Percentiles rank a stretch among this genome's conserved stretches.
phyloP scores from a whole-genome alignment of 1,284 basidiomycete genomes.

The Trametes polyzona region DNA sequence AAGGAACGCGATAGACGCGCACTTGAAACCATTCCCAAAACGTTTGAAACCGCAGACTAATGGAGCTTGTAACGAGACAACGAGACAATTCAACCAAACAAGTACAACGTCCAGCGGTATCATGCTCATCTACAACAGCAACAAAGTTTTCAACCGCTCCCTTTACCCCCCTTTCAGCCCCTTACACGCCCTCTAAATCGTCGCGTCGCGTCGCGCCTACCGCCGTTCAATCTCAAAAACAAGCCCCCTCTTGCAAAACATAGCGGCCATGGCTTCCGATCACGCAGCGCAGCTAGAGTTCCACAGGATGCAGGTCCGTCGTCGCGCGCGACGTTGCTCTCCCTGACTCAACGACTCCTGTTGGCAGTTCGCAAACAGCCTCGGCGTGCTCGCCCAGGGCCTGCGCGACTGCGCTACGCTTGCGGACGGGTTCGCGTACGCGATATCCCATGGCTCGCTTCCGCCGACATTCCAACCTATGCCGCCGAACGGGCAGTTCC shows the following conservation, averaged over 20 bases:
- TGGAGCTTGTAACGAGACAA: constrained; percentile 26
- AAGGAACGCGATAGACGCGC: constrained; percentile 18
- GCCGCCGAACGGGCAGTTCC: constrained; percentile 29
- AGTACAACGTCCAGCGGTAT: constrained; percentile 29
- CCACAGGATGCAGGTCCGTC: constrained; percentile 51
- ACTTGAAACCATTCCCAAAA: constrained; percentile 15
- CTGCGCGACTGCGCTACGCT: constrained; percentile 62
- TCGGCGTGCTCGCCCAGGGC: constrained; percentile 56
- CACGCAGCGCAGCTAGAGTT: constrained; percentile 47
- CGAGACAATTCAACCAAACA: constrained; percentile 34
- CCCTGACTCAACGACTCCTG: constrained; percentile 4
- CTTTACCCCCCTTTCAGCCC: constrained; percentile 31
- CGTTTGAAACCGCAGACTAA: constrained; percentile 21
- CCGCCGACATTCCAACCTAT: constrained; percentile 17
- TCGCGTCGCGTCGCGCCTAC: constrained; percentile 38
- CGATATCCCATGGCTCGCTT: constrained; percentile 29
- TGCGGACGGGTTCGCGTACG: constrained; percentile 53
- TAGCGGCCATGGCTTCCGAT: constrained; percentile 45
- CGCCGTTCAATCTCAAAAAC: constrained; percentile 6
- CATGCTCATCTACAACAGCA: constrained; percentile 31
- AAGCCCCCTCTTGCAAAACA: constrained; percentile 4
- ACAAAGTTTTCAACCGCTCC: constrained; percentile 32
- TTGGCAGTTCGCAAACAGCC: constrained; percentile 53
- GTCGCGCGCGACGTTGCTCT: constrained; percentile 3
- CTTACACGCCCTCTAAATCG: constrained; percentile 27